Evolutionary conservation across 106 monocot species (phyloP), one percentile per base, ranked within the genome.

Genomic region (Alisma plantagoaquatica): DNA sequence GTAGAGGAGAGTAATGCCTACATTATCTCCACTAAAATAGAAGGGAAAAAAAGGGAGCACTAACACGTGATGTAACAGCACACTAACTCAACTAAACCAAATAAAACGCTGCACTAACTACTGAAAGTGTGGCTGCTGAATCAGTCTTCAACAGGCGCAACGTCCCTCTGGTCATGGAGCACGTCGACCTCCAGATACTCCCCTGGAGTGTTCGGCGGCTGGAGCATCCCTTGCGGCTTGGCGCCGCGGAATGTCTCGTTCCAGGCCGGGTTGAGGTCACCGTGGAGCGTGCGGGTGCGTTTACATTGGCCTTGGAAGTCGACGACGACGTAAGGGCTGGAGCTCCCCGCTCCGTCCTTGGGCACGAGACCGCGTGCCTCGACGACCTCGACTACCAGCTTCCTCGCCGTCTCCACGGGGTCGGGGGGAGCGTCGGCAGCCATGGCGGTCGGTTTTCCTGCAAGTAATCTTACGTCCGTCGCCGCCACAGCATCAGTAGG

Each of bases 301-400:
- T 66, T 63, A 11, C 86, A 73, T 35, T 92, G 92, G 4, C 92
- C 86, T 29, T 92, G 82, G 59, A 82, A 92, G 70, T 92, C 92
- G 1, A 74, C 76, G 8, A 86, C 51, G 5, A 67, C 86, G 71
- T 82, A 92, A 15, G 92, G 73, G 71, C 86, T 92, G 10, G 86
- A 78, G 26, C 78, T 74, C 20, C 92, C 92, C 32, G 18, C 63
- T 29, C 92, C 92, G 51, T 92, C 92, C 56, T 86, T 92, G 2
- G 92, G 92, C 0, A 92, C 69, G 45, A 92, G 78, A 67, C 79
- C 57, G 16, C 65, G 73, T 10, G 86, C 92, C 62, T 86, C 86
- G 14, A 76, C 75, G 41, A 92, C 86, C 71, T 92, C 92, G 16
- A 92, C 92, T 5, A 92, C 57, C 20, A 92, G 78, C 71, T 92